Evolutionary conservation across 1,284 basidiomycete genomes (phyloP).

Genomic region (Pseudozyma hubeiensis): DNA sequence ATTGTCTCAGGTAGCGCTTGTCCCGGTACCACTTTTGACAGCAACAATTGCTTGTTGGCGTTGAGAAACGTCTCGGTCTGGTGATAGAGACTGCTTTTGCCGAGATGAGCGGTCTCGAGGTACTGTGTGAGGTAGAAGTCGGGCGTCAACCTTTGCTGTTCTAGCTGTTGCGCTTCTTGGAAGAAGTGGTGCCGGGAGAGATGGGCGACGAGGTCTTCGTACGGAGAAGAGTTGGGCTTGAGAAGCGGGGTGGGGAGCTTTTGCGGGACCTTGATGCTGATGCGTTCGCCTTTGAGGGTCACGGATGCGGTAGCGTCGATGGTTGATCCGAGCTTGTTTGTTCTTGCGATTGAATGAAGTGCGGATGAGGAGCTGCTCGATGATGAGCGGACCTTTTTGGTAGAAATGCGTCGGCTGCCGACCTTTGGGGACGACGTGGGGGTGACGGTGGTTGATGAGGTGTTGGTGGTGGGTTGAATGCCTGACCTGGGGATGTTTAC

Average conservation of each 20-base stretch:
- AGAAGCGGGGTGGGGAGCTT: conserved; percentile 35
- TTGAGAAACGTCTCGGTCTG: conserved; percentile 37
- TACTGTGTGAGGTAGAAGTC: conserved; percentile 38
- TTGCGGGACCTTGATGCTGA: conserved; percentile 41
- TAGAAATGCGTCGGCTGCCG: neutral
- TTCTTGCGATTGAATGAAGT: conserved; percentile 5
- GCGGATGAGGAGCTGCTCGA: conserved; percentile 12
- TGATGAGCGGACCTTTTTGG: conserved; percentile 23
- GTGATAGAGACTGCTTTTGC: conserved; percentile 38
- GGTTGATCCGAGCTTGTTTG: conserved; percentile 4
- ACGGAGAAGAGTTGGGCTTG: conserved; percentile 34
- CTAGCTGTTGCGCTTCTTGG: conserved; percentile 24
- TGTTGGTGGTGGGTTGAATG: neutral
- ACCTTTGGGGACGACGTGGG: conserved; percentile 12
- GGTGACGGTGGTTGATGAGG: neutral
- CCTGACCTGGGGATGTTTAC: conserved; percentile 20
- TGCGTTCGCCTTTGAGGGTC: conserved; percentile 26
- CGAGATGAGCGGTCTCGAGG: conserved; percentile 29
- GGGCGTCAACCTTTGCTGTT: conserved; percentile 18
- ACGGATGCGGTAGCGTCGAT: conserved; percentile 14
- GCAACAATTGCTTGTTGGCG: conserved; percentile 16
- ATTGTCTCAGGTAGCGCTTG: conserved; percentile 19
- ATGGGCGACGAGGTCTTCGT: conserved; percentile 40
- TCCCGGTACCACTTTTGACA: conserved; percentile 9
- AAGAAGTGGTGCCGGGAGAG: conserved; percentile 41